Base-by-base conservation (phyloP, 2,329 filamentous ascomycete species). In the Diaporthe sp. region DNA sequence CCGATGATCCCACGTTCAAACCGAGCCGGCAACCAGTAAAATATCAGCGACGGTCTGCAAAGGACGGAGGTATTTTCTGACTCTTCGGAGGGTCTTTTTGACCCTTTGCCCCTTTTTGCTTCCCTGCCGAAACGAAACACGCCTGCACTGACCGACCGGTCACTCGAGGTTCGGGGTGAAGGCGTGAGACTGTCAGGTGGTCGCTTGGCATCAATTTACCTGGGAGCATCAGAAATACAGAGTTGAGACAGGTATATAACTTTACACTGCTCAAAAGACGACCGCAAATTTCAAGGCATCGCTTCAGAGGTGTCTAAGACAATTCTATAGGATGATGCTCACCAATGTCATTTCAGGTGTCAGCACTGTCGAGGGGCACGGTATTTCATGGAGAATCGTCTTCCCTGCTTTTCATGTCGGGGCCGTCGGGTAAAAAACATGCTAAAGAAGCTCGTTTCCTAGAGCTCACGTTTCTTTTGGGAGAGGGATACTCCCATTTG, bases 61-160 rank as follows among this genome's bases (percentile, higher is more conserved):
- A 65, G n/a, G 61, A 65, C 61, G 42, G 61, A 49, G 61, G 61
- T 65, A 65, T 65, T 65, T 65, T 65, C 61, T 65, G 61, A 65
- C 61, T 65, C 61, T 65, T 65, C 61, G 61, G 61, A 65, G 61
- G 61, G 61, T 67, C 61, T 37, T 67, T 67, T 67, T 67, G 61
- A 15, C 15, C 13, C 31, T 44, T 46, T 19, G 15, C 39, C 39
- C 10, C 12, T 7, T n/a, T 53, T 25, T n/a, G 19, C 19, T 46
- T 22, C 46, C 22, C 46, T 3, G 2, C 46, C 8, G 8, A 49
- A 49, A 49, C 9, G n/a, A 25, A 13, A 53, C 4, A 12, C 10
- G 22, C 49, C n/a, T 53, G 22, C 49, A 53, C 1, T 31, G 53
- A 31, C 25, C 15, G 17, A 31, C 6, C 31, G 8, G 15, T 31